Evolutionary conservation across 2,329 filamentous ascomycete genomes (phyloP).

Genomic region (Diplocarpon mali): DNA sequence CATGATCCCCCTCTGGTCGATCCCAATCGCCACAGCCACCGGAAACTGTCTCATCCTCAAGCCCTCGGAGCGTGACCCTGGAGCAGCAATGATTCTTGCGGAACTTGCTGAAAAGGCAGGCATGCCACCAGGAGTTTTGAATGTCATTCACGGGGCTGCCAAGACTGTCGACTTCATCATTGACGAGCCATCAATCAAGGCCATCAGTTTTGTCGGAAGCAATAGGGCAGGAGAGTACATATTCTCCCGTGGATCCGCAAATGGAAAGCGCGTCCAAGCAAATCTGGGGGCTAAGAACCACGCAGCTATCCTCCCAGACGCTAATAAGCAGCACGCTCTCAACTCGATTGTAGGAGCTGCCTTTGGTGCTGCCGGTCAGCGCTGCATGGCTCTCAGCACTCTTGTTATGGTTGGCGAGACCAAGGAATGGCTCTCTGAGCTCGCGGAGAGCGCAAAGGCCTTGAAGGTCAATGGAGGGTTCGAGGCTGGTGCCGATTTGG

Average conservation of each 20-base stretch:
- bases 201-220: conserved; percentile 74
- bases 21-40: conserved; percentile 73
- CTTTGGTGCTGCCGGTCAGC: conserved; percentile 74
- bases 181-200: conserved; percentile 76
- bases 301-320: conserved; percentile 71
- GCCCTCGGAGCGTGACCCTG: conserved; percentile 76
- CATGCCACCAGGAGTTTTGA: conserved; percentile 72
- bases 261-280: conserved; percentile 81
- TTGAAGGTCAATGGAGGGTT: conserved; percentile 73
- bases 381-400: conserved; percentile 79
- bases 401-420: conserved; percentile 78
- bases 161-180: conserved; percentile 78
- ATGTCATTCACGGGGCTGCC: conserved; percentile 71
- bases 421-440: conserved; percentile 68
- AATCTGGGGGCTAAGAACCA: conserved; percentile 87
- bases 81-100: conserved; percentile 74
- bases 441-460: conserved; percentile 63
- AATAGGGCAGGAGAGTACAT: conserved; percentile 89
- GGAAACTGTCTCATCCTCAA: conserved; percentile 80
- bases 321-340: conserved; percentile 82
- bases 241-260: conserved; percentile 64
- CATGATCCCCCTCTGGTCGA: conserved; percentile 89
- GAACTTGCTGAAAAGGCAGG: conserved; percentile 72
- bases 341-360: conserved; percentile 77
- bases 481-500: conserved; percentile 67